Evolutionary conservation across 2,329 filamentous ascomycete genomes (phyloP).

Genomic region (Clarireedia paspali): DNA sequence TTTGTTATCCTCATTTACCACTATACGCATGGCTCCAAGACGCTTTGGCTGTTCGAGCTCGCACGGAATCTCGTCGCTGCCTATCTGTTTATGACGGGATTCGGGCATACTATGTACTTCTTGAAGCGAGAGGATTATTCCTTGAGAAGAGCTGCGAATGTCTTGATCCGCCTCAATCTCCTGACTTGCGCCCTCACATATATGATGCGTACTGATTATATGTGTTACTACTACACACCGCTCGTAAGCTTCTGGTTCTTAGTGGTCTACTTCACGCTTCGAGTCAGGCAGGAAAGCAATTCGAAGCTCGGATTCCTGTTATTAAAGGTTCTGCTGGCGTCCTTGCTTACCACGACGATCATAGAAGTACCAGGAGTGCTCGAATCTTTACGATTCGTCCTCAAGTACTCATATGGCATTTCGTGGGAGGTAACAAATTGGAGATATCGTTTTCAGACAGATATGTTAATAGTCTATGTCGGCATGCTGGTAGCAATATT

Average conservation of each 20-base stretch:
- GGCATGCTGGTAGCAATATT: constrained; percentile 45
- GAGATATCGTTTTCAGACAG: constrained; percentile 42
- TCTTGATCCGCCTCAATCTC: constrained; percentile 51
- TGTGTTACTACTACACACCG: constrained; percentile 51
- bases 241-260: constrained; percentile 56
- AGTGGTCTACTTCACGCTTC: constrained; percentile 45
- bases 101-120: constrained; percentile 53
- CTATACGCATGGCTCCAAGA: constrained; percentile 45
- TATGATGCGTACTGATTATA: constrained; percentile 48
- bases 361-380: constrained; percentile 34
- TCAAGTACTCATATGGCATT: constrained; percentile 38
- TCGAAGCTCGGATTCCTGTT: constrained; percentile 35
- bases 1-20: constrained; percentile 47
- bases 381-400: constrained; percentile 33
- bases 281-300: constrained; percentile 36
- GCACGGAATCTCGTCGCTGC: constrained; percentile 46
- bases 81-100: constrained; percentile 57
- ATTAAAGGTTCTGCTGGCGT: constrained; percentile 40
- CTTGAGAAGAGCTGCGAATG: constrained; percentile 39
- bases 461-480: constrained; percentile 47
- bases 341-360: constrained; percentile 33
- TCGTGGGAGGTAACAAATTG: constrained; percentile 42
- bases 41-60: constrained; percentile 45
- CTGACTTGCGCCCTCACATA: constrained; percentile 46
- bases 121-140: constrained; percentile 50